Conservation (phyloP, 1,284 basidiomycete genomes). For the Albatrellus sp. region DNA sequence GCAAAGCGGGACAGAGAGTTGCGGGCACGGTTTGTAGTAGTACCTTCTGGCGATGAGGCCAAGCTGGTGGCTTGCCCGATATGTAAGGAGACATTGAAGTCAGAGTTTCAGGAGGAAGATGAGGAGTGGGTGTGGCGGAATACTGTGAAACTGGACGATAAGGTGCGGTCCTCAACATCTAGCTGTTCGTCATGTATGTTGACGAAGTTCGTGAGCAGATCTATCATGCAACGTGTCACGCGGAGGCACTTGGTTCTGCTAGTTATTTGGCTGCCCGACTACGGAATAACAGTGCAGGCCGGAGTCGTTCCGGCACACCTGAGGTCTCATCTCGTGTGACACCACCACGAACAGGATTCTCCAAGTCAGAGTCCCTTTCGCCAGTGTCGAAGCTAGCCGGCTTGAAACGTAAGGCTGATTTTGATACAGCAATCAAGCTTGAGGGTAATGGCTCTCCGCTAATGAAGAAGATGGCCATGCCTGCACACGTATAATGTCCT, state of each 20-base stretch:
- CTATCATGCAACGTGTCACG: slow-evolving; percentile 87
- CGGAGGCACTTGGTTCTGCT: slow-evolving; percentile 57
- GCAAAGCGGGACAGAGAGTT: slow-evolving; percentile 66
- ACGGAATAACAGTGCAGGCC: slow-evolving; percentile 44
- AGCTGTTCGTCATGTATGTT: slow-evolving; percentile 3
- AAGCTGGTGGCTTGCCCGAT: slow-evolving; percentile 81
- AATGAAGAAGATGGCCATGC: slow-evolving; percentile 30
- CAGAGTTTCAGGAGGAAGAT: slow-evolving; percentile 91
- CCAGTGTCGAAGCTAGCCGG: slow-evolving; percentile 38
- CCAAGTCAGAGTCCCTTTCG: slow-evolving; percentile 28
- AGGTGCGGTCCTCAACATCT: slow-evolving; percentile 35
- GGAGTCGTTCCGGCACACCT: slow-evolving; percentile 66
- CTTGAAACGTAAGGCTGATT: slow-evolving; percentile 60
- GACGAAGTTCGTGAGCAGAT: slow-evolving; percentile 31
- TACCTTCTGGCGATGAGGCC: slow-evolving; percentile 79
- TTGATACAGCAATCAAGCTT: slow-evolving; percentile 21
- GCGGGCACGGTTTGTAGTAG: slow-evolving; percentile 72
- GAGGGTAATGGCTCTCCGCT: slow-evolving; percentile 36
- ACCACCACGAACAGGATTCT: slow-evolving; percentile 24
- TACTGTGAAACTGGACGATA: slow-evolving; percentile 72
- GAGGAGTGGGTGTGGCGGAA: slow-evolving; percentile 99
- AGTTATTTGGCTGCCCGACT: slow-evolving; percentile 53
- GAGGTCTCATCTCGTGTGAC: slow-evolving; percentile 34
- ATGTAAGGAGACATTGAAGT: slow-evolving; percentile 90
- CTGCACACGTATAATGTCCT: slow-evolving; percentile 4